Evolutionary conservation across 257 asterid genomes (phyloP), one percentile per base, ranked within the genome.

Genomic region (Nicotiana obtusifolia): DNA sequence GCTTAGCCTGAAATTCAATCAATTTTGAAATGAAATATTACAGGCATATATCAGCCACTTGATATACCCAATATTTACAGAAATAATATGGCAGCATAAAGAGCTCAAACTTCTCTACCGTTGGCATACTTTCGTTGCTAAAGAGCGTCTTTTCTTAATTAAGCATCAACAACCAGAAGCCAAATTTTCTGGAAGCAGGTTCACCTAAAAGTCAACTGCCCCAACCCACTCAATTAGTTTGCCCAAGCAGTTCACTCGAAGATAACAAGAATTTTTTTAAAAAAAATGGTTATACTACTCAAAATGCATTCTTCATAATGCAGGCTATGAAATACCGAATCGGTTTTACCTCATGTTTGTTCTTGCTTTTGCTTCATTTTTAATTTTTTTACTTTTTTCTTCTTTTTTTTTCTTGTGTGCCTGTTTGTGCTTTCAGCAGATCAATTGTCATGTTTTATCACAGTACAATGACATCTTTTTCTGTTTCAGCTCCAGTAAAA

Each of bases 381-480:
- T 10, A 35, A 10, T 22, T 68, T 67, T 17, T 35, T 68, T 19
- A 1, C 2, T 15, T 14, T 68, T 10, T 37, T 4, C 77, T 69
- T 69, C 22, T 69, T 37, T 0, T 53, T 68, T 15, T 69, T n/a
- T 11, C 77, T 37, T 69, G 77, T 69, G 77, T n/a, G 31, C 77
- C 77, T 69, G 13, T 69, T 69, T 69, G 33, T 37, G 77, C 56
- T 69, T 68, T 69, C 77, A 37, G 77, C 17, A 69, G 57, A 69
- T 37, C 77, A 69, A 69, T 69, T 41, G 44, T 10, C 77, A 41
- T 69, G 77, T 37, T 68, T 68, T n/a, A 68, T 68, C 77, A 37
- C 22, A 68, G 19, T 37, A 69, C 57, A 69, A 37, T 69, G 57
- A 37, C 57, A 69, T 69, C 31, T 41, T 69, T 35, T 69, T 69